Evolutionary conservation across 371 early-diverging fungal genomes (phyloP).

Genomic region (Mortierella sp.): DNA sequence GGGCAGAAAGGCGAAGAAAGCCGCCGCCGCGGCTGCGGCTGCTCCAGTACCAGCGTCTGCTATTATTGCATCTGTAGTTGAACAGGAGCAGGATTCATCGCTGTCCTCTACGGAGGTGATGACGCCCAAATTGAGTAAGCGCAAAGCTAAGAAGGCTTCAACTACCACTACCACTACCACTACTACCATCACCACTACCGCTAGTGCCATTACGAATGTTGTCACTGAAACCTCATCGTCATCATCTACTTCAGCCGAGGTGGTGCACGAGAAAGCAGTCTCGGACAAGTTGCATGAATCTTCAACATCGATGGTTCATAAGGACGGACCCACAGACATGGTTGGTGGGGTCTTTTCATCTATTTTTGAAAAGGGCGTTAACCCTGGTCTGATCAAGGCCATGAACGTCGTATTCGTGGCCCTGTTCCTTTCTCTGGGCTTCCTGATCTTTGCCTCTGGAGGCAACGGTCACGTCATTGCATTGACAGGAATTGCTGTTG

Average conservation of each 20-base stretch:
- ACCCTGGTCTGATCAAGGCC: constrained; percentile 53
- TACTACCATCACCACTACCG: not conserved
- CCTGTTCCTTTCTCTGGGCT: constrained; percentile 43
- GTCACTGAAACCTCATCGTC: constrained; percentile 6
- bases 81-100: constrained; percentile 28
- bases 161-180: not conserved
- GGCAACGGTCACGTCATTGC: constrained; percentile 51
- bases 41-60: constrained; percentile 1
- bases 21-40: constrained; percentile 10
- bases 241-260: not conserved
- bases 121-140: constrained; percentile 46
- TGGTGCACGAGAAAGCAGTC: not conserved
- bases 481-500: constrained; percentile 47
- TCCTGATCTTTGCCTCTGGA: constrained; percentile 43
- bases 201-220: not conserved
- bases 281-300: not conserved
- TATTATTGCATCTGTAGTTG: not conserved
- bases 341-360: constrained; percentile 46
- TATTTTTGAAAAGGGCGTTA: constrained; percentile 52
- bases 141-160: constrained; percentile 34
- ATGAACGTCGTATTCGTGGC: constrained; percentile 42
- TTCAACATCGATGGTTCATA: constrained; percentile 31
- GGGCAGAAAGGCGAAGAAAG: constrained; percentile 49
- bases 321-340: constrained; percentile 44
- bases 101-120: constrained; percentile 24